phyloP scores from a whole-genome alignment of 192 early-diverging fungal species.

The Coemansia sp. region DNA sequence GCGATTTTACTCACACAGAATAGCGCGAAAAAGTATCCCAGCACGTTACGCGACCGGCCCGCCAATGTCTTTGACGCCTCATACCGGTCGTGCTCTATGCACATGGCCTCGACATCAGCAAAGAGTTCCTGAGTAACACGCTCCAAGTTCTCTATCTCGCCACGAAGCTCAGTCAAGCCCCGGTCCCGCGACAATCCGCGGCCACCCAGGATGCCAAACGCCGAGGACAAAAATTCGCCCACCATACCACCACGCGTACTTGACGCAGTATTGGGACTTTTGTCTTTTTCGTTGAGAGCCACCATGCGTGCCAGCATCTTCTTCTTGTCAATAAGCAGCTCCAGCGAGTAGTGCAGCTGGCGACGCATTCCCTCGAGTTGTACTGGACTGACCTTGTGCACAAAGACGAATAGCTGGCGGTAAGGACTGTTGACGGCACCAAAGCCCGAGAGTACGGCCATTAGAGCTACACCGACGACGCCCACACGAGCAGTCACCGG shows the following conservation, averaged over 20 bases:
- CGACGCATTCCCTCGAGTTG: constrained; percentile 65
- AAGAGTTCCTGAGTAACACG: constrained; percentile 71
- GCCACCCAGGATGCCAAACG: constrained; percentile 30
- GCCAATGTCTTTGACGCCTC: constrained; percentile 69
- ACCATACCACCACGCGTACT: constrained; percentile 13
- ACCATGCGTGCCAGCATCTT: constrained; percentile 59
- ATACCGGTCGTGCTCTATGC: constrained; percentile 69
- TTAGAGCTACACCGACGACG: constrained; percentile 89
- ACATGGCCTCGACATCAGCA: constrained; percentile 79
- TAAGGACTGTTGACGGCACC: constrained; percentile 93
- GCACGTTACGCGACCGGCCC: constrained; percentile 77
- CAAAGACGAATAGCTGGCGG: constrained; percentile 79
- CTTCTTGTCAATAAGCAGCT: constrained; percentile 69
- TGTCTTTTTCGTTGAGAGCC: constrained; percentile 26
- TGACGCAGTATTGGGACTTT: constrained; percentile 9
- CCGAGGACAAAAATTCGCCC: constrained; percentile 24
- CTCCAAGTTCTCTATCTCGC: constrained; percentile 59
- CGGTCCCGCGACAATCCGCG: constrained; percentile 13
- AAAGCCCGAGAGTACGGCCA: constrained; percentile 92
- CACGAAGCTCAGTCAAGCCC: constrained; percentile 37
- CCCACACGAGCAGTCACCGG: constrained; percentile 81
- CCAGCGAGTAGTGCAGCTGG: constrained; percentile 69
- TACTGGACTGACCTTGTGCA: constrained; percentile 60
- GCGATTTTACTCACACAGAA: constrained; percentile 92
- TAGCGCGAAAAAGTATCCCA: constrained; percentile 85